These are phyloP conservation scores for Aegilops bicornis DNA, from an alignment of 176 grass and related monocot species.

Conservation along the genomic window DNA sequence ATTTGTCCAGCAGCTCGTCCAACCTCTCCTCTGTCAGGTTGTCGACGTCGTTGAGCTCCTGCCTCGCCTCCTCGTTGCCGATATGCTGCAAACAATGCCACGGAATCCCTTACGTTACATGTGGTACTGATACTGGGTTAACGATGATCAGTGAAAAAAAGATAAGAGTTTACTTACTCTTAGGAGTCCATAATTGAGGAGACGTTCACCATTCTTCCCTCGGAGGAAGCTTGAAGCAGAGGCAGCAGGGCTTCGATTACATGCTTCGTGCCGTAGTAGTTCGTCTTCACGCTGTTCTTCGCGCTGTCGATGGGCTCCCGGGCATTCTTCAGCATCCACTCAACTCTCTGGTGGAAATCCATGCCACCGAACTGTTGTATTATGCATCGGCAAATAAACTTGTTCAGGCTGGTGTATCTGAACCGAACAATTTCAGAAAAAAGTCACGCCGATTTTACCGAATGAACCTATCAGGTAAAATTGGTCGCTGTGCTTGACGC, in stretches of 20 bases:
- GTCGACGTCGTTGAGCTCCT: constrained; percentile 43
- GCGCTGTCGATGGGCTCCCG: not conserved
- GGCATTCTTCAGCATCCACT: not conserved
- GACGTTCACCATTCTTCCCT: not conserved
- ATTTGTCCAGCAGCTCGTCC: constrained; percentile 40
- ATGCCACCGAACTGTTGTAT: not conserved
- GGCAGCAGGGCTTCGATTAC: not conserved
- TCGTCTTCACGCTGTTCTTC: not conserved
- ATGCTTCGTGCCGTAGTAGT: not conserved
- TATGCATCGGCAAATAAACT: not conserved
- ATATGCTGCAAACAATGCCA: constrained; percentile 8
- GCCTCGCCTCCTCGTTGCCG: constrained; percentile 35
- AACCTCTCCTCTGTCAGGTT: constrained; percentile 42
- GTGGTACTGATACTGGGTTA: not conserved
- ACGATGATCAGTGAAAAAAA: not conserved
- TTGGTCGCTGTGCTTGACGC: no score
- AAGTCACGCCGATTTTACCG: not conserved
- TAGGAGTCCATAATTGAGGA: not conserved
- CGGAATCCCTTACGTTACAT: not conserved
- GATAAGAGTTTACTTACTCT: constrained; percentile 1
- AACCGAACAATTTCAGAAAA: not conserved
- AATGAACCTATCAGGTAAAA: no score
- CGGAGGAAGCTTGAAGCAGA: not conserved
- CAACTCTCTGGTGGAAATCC: constrained; percentile 2
- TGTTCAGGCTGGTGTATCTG: not conserved